These are phyloP conservation scores for Paracoccidioides lutzii DNA, from an alignment of 2,329 filamentous ascomycete species.

Conservation along the genomic window DNA sequence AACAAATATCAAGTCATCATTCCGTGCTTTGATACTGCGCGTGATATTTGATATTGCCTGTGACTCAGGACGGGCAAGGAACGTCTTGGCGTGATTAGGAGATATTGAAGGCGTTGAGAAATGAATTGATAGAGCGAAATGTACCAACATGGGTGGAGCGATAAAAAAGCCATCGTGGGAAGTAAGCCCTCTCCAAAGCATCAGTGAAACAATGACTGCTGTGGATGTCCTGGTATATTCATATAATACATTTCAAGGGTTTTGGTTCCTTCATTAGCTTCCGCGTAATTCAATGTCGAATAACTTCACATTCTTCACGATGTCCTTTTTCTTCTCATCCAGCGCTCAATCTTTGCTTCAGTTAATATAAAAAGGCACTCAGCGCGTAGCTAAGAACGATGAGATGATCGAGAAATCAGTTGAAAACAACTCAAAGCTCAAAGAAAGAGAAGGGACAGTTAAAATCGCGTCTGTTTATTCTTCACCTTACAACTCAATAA, in stretches of 20 bases:
- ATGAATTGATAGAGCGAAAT: background rate
- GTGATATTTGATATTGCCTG: too few species aligned
- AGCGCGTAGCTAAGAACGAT: background rate
- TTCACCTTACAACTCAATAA: background rate
- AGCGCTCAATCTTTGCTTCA: background rate
- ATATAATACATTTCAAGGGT: background rate
- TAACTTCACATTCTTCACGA: background rate
- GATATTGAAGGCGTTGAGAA: background rate
- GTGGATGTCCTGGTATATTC: background rate
- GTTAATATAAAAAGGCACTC: background rate
- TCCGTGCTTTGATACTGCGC: too few species aligned
- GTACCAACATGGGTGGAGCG: background rate
- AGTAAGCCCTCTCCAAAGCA: background rate
- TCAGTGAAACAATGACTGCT: background rate
- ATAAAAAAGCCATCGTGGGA: background rate
- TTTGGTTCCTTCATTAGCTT: background rate
- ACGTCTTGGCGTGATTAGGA: background rate
- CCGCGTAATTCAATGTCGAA: background rate
- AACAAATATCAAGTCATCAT: too few species aligned
- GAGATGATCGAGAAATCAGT: background rate
- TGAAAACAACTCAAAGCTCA: conserved; percentile 1
- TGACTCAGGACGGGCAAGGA: too few species aligned
- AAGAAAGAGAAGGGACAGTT: background rate
- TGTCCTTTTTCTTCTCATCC: background rate
- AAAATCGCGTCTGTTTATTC: background rate